Conservation (phyloP, 2,329 filamentous ascomycete genomes). For the Mycogone perniciosa region DNA sequence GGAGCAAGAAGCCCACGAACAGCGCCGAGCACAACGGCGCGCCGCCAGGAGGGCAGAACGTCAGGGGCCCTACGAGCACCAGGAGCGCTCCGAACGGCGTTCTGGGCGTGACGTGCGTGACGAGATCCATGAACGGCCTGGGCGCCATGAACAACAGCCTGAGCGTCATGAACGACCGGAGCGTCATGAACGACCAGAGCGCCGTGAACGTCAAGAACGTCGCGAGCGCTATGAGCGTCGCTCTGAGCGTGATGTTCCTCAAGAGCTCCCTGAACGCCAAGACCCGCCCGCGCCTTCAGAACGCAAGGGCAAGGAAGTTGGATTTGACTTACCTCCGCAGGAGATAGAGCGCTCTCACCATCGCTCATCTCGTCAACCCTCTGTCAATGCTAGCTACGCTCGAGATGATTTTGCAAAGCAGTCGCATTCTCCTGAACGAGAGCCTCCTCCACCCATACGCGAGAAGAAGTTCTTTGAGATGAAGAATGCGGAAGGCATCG, state of each 20-base stretch:
- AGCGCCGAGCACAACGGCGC: constrained; percentile 14
- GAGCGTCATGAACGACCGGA: constrained; percentile 13
- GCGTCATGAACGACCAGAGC: constrained; percentile 9
- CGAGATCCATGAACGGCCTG: not conserved
- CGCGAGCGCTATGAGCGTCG: constrained; percentile 2
- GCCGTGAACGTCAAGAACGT: constrained; percentile 9
- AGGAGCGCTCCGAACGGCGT: not conserved
- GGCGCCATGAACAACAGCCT: constrained; percentile 4
- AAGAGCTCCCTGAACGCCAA: constrained; percentile 11
- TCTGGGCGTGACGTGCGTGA: not conserved
- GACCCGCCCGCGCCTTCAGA: constrained; percentile 11
- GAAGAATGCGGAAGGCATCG: constrained; percentile 31
- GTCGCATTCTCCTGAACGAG: constrained; percentile 19
- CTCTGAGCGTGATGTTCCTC: constrained; percentile 5
- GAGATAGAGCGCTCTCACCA: constrained; percentile 25
- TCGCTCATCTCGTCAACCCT: constrained; percentile 34
- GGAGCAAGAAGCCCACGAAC: constrained; percentile 20
- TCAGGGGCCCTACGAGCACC: constrained; percentile 1
- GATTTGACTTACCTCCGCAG: constrained; percentile 13
- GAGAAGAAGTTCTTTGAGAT: constrained; percentile 39
- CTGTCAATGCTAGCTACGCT: constrained; percentile 33
- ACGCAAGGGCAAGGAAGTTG: constrained; percentile 31
- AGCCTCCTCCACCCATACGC: constrained; percentile 17
- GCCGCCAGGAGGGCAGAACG: constrained; percentile 14
- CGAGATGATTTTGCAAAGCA: constrained; percentile 27